Percentiles rank a stretch among this genome's conserved stretches.
Conservation (phyloP, 306 rosid genomes). For the Rosa persica region DNA sequence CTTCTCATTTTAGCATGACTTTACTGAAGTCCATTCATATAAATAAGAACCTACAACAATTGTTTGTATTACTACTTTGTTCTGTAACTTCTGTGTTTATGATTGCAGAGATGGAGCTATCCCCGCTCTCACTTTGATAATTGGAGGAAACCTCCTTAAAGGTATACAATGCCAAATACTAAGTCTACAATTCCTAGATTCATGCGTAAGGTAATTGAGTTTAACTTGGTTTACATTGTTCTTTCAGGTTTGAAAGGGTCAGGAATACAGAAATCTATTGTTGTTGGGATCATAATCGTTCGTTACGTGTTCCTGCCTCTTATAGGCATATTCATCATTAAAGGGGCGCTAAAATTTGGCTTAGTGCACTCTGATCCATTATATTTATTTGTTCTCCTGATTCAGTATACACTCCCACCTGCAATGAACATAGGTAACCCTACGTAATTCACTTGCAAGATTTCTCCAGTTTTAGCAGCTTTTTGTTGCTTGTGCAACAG, state of each 20-base stretch:
- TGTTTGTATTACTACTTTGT: neutral
- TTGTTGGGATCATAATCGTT: constrained; percentile 50
- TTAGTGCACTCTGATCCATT: constrained; percentile 63
- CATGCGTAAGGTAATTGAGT: neutral
- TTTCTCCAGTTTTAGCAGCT: neutral
- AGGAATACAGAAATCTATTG: constrained; percentile 39
- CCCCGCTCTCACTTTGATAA: constrained; percentile 64
- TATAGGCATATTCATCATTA: constrained; percentile 48
- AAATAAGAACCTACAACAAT: neutral
- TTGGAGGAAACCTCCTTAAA: constrained; percentile 86
- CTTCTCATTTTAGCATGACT: too few relatives aligned
- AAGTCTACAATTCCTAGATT: neutral
- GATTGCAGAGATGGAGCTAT: constrained; percentile 66
- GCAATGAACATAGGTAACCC: constrained; percentile 70
- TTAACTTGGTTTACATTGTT: neutral
- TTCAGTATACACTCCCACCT: constrained; percentile 81
- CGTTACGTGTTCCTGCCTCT: constrained; percentile 62
- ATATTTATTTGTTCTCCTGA: constrained; percentile 72
- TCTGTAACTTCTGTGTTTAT: neutral
- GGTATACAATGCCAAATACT: constrained; percentile 33
- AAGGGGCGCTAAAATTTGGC: constrained; percentile 56
- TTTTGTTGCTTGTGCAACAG: neutral
- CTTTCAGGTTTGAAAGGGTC: constrained; percentile 63
- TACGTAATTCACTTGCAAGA: too few relatives aligned
- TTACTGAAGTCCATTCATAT: neutral